Evolutionary conservation across 2,329 filamentous ascomycete species (phyloP).

Genomic region (Dactylella cylindrospora): DNA sequence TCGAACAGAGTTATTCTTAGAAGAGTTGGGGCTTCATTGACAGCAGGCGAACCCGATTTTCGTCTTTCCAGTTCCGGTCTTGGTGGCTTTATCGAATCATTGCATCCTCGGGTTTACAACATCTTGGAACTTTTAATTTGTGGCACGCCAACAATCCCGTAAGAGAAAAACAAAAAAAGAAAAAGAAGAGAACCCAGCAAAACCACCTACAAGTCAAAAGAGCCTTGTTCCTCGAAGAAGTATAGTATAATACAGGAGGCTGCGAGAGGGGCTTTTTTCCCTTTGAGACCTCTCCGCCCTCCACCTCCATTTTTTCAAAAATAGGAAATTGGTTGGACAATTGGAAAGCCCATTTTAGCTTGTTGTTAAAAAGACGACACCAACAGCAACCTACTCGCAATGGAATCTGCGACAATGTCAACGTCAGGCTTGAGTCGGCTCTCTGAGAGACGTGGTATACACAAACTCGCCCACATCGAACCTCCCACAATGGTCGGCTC

Average conservation of each 20-base stretch:
- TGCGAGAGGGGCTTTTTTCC: slow-evolving; percentile 29
- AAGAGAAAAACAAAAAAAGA: slow-evolving; percentile 28
- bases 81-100: too few relatives aligned
- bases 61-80: slow-evolving; percentile 4
- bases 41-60: slow-evolving; percentile 3
- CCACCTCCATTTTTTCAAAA: slow-evolving; percentile 13
- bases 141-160: too few relatives aligned
- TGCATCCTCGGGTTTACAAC: slow-evolving; percentile 4
- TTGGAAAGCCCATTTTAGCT: slow-evolving; percentile 24
- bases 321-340: slow-evolving; percentile 20
- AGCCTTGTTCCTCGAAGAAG: slow-evolving; percentile 4
- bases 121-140: slow-evolving; percentile 22
- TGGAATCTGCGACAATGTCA: slow-evolving; percentile 34
- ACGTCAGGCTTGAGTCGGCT: slow-evolving; percentile 36
- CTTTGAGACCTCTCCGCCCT: slow-evolving; percentile 7
- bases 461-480: slow-evolving; percentile 43
- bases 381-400: slow-evolving; percentile 12
- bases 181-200: slow-evolving; percentile 11
- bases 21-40: neutral
- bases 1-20: neutral
- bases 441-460: slow-evolving; percentile 41
- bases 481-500: slow-evolving; percentile 20
- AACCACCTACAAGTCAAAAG: too few relatives aligned
- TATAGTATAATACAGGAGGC: slow-evolving; percentile 30
- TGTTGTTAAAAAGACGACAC: slow-evolving; percentile 16